A percentile compares a stretch with the other conserved stretches of the same genome.
Conservation (phyloP, 1,284 basidiomycete genomes). For the Ceratobasidium sp. region DNA sequence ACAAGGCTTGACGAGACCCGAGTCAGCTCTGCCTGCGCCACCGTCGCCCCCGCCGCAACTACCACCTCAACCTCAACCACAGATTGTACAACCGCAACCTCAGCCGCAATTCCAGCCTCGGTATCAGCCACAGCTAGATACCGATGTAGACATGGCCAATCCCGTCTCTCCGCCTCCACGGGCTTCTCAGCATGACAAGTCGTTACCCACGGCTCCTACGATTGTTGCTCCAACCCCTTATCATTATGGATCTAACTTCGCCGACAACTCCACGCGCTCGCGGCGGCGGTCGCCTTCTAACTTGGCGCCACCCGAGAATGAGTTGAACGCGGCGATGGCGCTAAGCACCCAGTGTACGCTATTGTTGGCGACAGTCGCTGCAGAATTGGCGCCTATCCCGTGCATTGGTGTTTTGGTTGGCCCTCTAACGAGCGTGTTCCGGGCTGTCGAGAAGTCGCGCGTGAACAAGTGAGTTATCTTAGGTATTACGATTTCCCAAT, state of each 20-base stretch:
- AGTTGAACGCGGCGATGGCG: slow-evolving; percentile 1
- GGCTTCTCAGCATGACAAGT: too few species aligned
- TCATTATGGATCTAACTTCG: too few species aligned
- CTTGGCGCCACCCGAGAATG: slow-evolving; percentile 10
- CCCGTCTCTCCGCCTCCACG: too few species aligned
- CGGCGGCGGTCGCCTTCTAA: too few species aligned
- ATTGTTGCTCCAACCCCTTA: too few species aligned
- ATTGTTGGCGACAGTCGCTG: not conserved
- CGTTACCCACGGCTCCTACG: too few species aligned
- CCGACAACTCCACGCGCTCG: not conserved
- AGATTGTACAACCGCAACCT: too few species aligned
- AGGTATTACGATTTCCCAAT: not conserved
- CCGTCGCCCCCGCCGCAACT: too few species aligned
- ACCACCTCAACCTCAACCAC: too few species aligned
- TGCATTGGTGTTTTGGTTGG: slow-evolving; percentile 23
- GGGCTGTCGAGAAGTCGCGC: slow-evolving; percentile 14
- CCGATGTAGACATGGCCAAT: too few species aligned
- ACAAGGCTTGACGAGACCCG: not conserved
- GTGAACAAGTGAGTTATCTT: slow-evolving; percentile 23
- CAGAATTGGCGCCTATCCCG: slow-evolving; percentile 29
- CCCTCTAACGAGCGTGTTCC: slow-evolving; percentile 11
- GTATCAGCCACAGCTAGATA: too few species aligned
- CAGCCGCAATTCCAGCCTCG: too few species aligned
- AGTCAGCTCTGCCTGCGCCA: not conserved
- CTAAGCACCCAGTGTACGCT: slow-evolving; percentile 27